phyloP scores from a whole-genome alignment of 495 filamentous ascomycete genomes.

The Cladorrhinum samala region DNA sequence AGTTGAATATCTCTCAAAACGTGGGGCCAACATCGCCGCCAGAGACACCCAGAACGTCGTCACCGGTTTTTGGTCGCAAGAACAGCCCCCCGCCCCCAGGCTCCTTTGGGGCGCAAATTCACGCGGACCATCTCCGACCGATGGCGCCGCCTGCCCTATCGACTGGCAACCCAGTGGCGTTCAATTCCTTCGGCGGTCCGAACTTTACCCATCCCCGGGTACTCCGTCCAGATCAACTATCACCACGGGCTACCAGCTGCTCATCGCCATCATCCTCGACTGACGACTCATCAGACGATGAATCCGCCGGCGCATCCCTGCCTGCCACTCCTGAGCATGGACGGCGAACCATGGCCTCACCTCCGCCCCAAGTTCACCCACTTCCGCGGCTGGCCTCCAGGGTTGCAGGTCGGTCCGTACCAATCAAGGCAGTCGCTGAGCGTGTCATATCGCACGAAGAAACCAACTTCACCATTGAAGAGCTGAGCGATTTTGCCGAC shows the following conservation, averaged over 20 bases:
- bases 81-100: conserved; percentile 20
- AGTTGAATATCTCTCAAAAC: conserved; percentile 38
- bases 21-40: conserved; percentile 49
- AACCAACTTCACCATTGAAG: conserved; percentile 37
- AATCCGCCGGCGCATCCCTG: conserved; percentile 26
- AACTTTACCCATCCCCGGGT: conserved; percentile 37
- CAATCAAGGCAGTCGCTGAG: conserved; percentile 1
- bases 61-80: conserved; percentile 36
- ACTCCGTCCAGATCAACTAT: conserved; percentile 41
- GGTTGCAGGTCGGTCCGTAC: conserved; percentile 23
- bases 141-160: conserved; percentile 27
- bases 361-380: conserved; percentile 10
- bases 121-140: conserved; percentile 14
- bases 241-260: conserved; percentile 44
- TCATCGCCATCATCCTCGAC: conserved; percentile 24
- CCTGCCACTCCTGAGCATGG: conserved; percentile 28
- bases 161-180: conserved; percentile 34
- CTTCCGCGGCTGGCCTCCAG: conserved; percentile 6
- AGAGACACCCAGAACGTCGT: conserved; percentile 43
- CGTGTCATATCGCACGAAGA: conserved; percentile 7
- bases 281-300: conserved; percentile 31
- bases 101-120: conserved; percentile 22
- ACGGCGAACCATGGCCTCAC: conserved; percentile 17
- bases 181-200: conserved; percentile 22
- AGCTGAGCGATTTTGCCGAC: conserved; percentile 39